Evolutionary conservation across 352 stramenopile genomes (phyloP), one percentile per base, ranked within the genome.

Genomic region (Pythium rishiriense): DNA sequence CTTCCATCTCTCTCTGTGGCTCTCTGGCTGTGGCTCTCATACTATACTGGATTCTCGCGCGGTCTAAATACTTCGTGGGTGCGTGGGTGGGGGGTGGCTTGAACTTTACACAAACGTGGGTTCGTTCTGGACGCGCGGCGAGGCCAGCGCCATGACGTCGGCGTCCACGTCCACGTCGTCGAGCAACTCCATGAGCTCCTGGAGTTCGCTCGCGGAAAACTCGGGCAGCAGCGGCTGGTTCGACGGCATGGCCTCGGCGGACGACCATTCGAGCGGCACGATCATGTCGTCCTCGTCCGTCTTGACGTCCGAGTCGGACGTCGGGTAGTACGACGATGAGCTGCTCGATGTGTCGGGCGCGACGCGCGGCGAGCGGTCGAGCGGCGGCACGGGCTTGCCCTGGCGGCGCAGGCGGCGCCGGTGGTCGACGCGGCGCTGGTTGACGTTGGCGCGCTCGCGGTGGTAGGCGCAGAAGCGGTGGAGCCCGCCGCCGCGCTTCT

Each of bases 391-490:
- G 10, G 60, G 51, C 11, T 56, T 41, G 17, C 60, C 60, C 41
- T 61, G 52, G 37, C 49, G 48, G 33, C 62, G 62, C 46, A 69
- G 43, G 15, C 64, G 64, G 29, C 64, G 64, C n/a, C 64, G 64
- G 43, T 70, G 64, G 52, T 70, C 64, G 9, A 70, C 56, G 31
- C 64, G 64, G 14, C 68, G 68, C 63, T 75, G 69, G 31, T 73
- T 69, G 25, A 62, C 56, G 35, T 75, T 75, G 19, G 69, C 69
- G 41, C 68, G 68, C 43, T 70, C 55, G 7, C 69, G 64, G 50
- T 76, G 69, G 60, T 63, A 70, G 9, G 68, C 65, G 31, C 69
- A 76, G 42, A 76, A 68, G 10, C 58, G 60, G 60, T 76, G 69
- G 41, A 76, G 64, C 6, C 61, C 61, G 4, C 69, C 69, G 12